phyloP scores from a whole-genome alignment of 2,329 filamentous ascomycete species.

The Neofusicoccum sp. region DNA sequence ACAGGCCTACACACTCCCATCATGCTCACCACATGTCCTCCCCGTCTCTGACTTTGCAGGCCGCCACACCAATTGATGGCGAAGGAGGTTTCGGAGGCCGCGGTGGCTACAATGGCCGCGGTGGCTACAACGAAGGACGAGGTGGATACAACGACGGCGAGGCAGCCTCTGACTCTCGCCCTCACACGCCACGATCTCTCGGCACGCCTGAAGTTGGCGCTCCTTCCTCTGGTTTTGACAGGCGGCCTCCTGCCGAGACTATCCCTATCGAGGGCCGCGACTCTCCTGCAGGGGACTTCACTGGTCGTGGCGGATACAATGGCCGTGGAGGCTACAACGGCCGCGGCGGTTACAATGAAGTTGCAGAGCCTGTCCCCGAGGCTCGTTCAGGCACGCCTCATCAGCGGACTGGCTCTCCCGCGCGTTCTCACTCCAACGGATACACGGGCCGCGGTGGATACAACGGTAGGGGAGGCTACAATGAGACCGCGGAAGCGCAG shows the following conservation, averaged over 20 bases:
- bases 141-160: conserved; percentile 23
- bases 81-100: conserved; percentile 22
- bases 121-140: conserved; percentile 30
- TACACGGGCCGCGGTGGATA: conserved; percentile 33
- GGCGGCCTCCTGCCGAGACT: conserved; percentile 6
- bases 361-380: not conserved
- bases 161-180: not conserved
- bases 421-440: conserved; percentile 16
- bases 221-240: conserved; percentile 3
- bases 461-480: conserved; percentile 24
- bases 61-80: conserved; percentile 17
- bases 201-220: not conserved
- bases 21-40: not conserved
- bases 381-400: conserved; percentile 1
- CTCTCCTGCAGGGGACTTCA: conserved; percentile 19
- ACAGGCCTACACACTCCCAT: not conserved
- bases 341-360: conserved; percentile 22
- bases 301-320: conserved; percentile 29
- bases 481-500: conserved; percentile 18
- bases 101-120: conserved; percentile 28
- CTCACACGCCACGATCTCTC: conserved; percentile 1
- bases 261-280: not conserved
- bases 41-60: conserved; percentile 10
- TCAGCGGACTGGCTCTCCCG: not conserved
- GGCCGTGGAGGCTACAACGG: conserved; percentile 34